These are phyloP conservation scores for Stramenopiles sp. DNA, from an alignment of 352 stramenopile genomes.

Conservation along the genomic window DNA sequence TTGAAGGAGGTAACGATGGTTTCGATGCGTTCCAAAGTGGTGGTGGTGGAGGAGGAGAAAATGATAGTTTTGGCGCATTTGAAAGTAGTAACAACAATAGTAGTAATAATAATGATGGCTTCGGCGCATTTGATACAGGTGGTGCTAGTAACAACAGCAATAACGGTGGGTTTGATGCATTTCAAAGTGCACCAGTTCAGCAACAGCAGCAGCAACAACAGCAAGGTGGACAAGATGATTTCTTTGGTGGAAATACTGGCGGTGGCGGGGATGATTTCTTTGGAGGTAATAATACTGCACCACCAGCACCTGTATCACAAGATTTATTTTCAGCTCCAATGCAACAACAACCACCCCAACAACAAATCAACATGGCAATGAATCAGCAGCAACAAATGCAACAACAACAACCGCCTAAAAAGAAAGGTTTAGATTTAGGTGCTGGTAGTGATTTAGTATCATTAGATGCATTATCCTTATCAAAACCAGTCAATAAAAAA, in stretches of 20 bases:
- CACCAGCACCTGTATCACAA: no score
- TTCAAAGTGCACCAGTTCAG: conserved; percentile 27
- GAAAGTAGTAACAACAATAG: no score
- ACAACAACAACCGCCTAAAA: no score
- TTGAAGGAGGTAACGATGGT: conserved; percentile 14
- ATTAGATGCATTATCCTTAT: no score
- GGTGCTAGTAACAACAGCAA: conserved; percentile 8
- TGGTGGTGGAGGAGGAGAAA: conserved; percentile 39
- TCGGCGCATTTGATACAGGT: conserved; percentile 15
- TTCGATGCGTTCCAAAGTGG: conserved; percentile 18
- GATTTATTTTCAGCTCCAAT: no score
- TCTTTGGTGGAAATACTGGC: conserved; percentile 16
- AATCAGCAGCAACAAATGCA: no score
- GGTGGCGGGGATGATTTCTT: conserved; percentile 11
- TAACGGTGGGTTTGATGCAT: conserved; percentile 20
- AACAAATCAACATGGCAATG: no score
- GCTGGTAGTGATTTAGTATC: no score
- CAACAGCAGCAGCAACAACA: conserved; percentile 36
- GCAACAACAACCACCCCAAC: no score
- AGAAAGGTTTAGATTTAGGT: no score
- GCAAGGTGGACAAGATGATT: no score
- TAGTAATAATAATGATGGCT: conserved; percentile 10
- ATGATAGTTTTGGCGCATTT: conserved; percentile 30
- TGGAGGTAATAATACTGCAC: conserved; percentile 16
- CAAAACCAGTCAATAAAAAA: no score